Evolutionary conservation across 164 flowering plant genomes (phyloP), one percentile per base, ranked within the genome.

Genomic region (Nymphaea colorata): DNA sequence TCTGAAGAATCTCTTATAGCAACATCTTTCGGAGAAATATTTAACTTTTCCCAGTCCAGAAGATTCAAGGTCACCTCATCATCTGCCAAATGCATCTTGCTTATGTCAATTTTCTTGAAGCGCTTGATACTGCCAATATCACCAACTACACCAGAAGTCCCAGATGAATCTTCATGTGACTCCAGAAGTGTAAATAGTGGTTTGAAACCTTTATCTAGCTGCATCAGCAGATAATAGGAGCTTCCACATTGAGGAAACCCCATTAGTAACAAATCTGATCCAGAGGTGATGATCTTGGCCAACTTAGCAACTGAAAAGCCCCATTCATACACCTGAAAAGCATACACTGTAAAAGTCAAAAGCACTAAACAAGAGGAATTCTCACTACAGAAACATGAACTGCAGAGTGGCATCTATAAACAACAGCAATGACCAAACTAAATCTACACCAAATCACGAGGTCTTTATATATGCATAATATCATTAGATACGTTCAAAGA

Each of bases 231-330:
- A 81, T 81, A 90, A 76, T 88, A 90, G 41, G 94, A 92, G 74
- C 80, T 78, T 62, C 89, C 97, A 78, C 86, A 83, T 25, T 90
- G 89, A 18, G 99, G 98, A 71, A 95, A 92, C 62, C 96, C 97
- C 94, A 92, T 81, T 4, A 92, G 69, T 80, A 92, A 76, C 76
- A 79, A 72, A 71, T 75, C 73, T 65, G 89, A 77, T 41, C 85
- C 87, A 84, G 67, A 79, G 65, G 78, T 69, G 65, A 92, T 74
- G 77, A 45, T 75, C 76, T 88, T 87, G 3, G 96, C 89, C 42
- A 90, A 64, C 77, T 80, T 85, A 42, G 80, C 84, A 12, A 89
- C 77, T 64, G 85, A 71, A 62, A 79, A 75, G 36, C 86, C 90
- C 70, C 87, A 82, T 74, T 95, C 98, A 75, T 83, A 85, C 15